phyloP scores from a whole-genome alignment of 768 basidiomycete genomes.

The Nidularia pulvinata region DNA sequence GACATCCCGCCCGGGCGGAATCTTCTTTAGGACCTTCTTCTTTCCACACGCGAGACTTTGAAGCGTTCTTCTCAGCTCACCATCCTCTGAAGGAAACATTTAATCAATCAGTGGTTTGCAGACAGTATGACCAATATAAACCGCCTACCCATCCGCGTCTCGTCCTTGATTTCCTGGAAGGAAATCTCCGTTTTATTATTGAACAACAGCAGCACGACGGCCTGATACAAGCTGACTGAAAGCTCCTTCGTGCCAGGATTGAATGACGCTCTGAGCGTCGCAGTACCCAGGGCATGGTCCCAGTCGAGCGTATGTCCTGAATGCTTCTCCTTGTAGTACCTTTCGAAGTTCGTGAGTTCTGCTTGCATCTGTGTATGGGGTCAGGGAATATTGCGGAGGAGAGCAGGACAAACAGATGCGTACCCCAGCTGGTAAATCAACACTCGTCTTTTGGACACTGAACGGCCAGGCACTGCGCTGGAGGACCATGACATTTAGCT shows the following conservation, averaged over 20 bases:
- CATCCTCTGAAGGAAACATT: conserved; percentile 46
- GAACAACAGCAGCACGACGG: conserved; percentile 84
- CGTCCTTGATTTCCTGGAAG: conserved; percentile 66
- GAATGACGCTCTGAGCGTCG: conserved; percentile 74
- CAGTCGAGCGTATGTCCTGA: conserved; percentile 76
- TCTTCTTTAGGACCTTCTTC: conserved; percentile 84
- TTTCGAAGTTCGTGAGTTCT: conserved; percentile 59
- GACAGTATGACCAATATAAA: neutral
- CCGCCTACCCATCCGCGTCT: conserved; percentile 71
- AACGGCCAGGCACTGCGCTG: conserved; percentile 92
- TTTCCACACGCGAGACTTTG: conserved; percentile 94
- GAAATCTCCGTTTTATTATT: conserved; percentile 62
- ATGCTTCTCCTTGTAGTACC: conserved; percentile 82
- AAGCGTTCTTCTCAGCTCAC: conserved; percentile 78
- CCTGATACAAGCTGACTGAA: conserved; percentile 89
- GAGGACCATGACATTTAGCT: conserved; percentile 78
- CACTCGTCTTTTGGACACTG: conserved; percentile 41
- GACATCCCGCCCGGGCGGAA: conserved; percentile 79
- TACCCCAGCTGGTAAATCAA: conserved; percentile 57
- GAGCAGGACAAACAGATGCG: conserved; percentile 13
- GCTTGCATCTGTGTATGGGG: conserved; percentile 60
- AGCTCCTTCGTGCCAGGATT: conserved; percentile 76
- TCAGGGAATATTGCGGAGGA: conserved; percentile 6
- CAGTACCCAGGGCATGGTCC: conserved; percentile 88
- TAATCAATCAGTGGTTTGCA: neutral